phyloP scores from a whole-genome alignment of 177 flowering plant genomes.

The Vitis hybrid region DNA sequence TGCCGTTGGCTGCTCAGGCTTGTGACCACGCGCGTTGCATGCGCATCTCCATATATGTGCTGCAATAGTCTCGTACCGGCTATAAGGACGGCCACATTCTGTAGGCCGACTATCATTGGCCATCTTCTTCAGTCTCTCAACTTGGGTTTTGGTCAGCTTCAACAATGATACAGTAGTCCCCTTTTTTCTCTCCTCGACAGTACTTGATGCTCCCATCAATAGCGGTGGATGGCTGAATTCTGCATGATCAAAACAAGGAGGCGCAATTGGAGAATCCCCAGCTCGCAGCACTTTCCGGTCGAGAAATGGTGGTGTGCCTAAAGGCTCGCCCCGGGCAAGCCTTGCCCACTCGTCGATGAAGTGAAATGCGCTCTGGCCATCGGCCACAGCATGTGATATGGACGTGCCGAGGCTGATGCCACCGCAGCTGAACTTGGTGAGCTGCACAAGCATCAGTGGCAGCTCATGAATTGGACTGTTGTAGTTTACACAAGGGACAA shows the following conservation, averaged over 20 bases:
- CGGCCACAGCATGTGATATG: slow-evolving; percentile 38
- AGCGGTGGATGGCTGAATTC: slow-evolving; percentile 26
- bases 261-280: slow-evolving; percentile 8
- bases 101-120: slow-evolving; percentile 24
- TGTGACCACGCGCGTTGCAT: slow-evolving; percentile 42
- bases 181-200: slow-evolving; percentile 26
- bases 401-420: slow-evolving; percentile 29
- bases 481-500: slow-evolving; percentile 34
- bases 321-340: slow-evolving; percentile 37
- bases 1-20: slow-evolving; percentile 29
- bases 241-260: slow-evolving; percentile 6
- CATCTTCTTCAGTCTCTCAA: slow-evolving; percentile 29
- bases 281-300: slow-evolving; percentile 28
- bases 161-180: slow-evolving; percentile 20
- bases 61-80: slow-evolving; percentile 39
- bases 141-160: slow-evolving; percentile 27
- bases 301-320: slow-evolving; percentile 24
- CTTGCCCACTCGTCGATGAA: slow-evolving; percentile 44
- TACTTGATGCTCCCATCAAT: slow-evolving; percentile 17
- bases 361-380: slow-evolving; percentile 41
- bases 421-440: slow-evolving; percentile 46
- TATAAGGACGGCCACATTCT: slow-evolving; percentile 15
- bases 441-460: slow-evolving; percentile 33
- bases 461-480: slow-evolving; percentile 26
- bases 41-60: slow-evolving; percentile 58